Evolutionary conservation across 108 stramenopile genomes (phyloP), one percentile per base, ranked within the genome.

Genomic region (Stephanodiscus minutulus): DNA sequence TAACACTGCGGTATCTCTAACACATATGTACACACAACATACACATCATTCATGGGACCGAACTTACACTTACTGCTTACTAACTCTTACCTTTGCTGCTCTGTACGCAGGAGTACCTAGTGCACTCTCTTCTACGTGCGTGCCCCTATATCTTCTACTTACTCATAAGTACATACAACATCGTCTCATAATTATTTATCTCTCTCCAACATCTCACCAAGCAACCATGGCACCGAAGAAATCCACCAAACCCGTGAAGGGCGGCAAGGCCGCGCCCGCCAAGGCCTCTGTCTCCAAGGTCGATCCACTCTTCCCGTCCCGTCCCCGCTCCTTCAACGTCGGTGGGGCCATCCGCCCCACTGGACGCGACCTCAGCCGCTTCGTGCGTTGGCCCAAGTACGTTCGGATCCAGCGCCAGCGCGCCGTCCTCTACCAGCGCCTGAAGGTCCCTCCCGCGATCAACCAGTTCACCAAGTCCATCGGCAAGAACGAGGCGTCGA

Each of bases 341-440:
- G 99, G 99, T 39, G 95, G 97, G 20, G 93, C 86, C 68, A 91
- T 99, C 83, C 96, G 92, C 74, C 97, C 97, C 58, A 67, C 74
- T 33, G 94, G 93, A 52, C 89, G 95, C 70, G 98, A 99, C 73
- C 91, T 99, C 76, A 86, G 87, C 74, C 93, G 99, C 28, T 99
- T 98, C 73, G 99, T 99, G 61, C 85, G 85, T 57, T 99, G 99
- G 99, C 99, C 99, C 50, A 78, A 88, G 60, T 98, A 99, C 72
- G 96, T 99, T 36, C 94, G 99, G 65, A 83, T 99, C 83, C 99
- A 99, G 84, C 93, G 99, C 60, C 99, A 99, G 85, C 91, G 96
- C 63, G 96, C 98, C 76, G 96, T 99, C 29, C 84, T 99, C 43
- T 92, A 96, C 86, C 96, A 98, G 70, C 97, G 99, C 61, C 89